phyloP scores from a whole-genome alignment of 2,329 filamentous ascomycete species.

The Aspergillus sp. region DNA sequence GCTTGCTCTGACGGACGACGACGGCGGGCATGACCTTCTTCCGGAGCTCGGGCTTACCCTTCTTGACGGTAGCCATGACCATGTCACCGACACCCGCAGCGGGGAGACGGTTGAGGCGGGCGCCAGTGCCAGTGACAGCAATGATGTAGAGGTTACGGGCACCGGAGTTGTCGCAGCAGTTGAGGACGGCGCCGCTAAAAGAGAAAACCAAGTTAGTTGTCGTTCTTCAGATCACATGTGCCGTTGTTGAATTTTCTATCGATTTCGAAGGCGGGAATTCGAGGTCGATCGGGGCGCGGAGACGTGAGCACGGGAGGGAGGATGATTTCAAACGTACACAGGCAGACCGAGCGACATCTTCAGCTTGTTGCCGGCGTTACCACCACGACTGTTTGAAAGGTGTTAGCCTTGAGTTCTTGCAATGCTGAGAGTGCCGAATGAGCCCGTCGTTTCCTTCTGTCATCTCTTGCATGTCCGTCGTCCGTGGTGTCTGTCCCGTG shows the following conservation, averaged over 20 bases:
- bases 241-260: neutral
- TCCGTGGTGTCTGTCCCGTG: neutral
- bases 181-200: conserved; percentile 94
- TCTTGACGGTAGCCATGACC: conserved; percentile 99
- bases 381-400: conserved; percentile 58
- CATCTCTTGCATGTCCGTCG: neutral
- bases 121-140: conserved; percentile 97
- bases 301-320: neutral
- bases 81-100: conserved; percentile 98
- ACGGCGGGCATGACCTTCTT: conserved; percentile 99
- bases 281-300: too few species aligned
- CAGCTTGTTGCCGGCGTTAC: conserved; percentile 99
- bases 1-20: conserved; percentile 98
- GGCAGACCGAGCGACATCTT: conserved; percentile 99
- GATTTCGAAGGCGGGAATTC: neutral
- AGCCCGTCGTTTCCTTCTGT: neutral
- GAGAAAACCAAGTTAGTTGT: conserved; percentile 4
- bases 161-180: conserved; percentile 99
- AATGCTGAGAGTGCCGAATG: too few species aligned
- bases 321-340: conserved; percentile 68
- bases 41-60: conserved; percentile 99
- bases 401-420: conserved; percentile 18
- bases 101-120: conserved; percentile 93
- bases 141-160: conserved; percentile 99
- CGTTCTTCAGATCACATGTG: conserved; percentile 11